A percentile compares a stretch with the other conserved stretches of the same genome.
Evolutionary conservation across 2,329 filamentous ascomycete species (phyloP).

Genomic region (Botrytis porri): DNA sequence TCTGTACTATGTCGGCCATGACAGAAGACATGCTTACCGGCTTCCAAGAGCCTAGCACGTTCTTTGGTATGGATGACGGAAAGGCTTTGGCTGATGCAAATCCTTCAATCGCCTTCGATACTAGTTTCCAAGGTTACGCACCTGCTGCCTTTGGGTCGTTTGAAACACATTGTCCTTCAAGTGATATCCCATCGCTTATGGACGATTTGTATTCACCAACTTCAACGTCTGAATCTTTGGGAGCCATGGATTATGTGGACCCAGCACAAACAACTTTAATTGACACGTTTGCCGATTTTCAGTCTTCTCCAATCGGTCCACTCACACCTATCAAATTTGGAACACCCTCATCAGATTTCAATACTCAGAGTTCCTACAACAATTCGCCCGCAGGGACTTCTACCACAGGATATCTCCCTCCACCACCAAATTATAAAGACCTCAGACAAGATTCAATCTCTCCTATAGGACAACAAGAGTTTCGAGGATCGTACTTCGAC

Average conservation of each 20-base stretch:
- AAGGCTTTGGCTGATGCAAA: conserved; percentile 20
- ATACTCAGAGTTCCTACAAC: neutral
- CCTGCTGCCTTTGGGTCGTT: conserved; percentile 18
- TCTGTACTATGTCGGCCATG: conserved; percentile 25
- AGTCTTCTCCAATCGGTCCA: conserved; percentile 21
- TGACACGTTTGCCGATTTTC: conserved; percentile 22
- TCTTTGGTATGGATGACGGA: conserved; percentile 14
- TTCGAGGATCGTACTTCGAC: conserved; percentile 15
- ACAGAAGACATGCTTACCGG: conserved; percentile 22
- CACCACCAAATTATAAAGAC: neutral
- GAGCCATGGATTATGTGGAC: conserved; percentile 29
- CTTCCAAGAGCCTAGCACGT: conserved; percentile 22
- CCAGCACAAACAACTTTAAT: conserved; percentile 34
- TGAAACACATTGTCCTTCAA: conserved; percentile 19
- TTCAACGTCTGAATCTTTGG: conserved; percentile 24
- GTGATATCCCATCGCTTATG: conserved; percentile 24
- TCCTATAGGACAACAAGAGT: conserved; percentile 12
- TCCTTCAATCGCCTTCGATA: conserved; percentile 16
- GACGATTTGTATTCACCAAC: conserved; percentile 27
- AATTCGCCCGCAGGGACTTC: neutral
- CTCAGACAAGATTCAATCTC: conserved; percentile 16
- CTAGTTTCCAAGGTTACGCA: conserved; percentile 16
- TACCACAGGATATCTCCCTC: conserved; percentile 6
- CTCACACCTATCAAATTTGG: conserved; percentile 16
- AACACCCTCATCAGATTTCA: conserved; percentile 14